Conservation (phyloP, 345 rosid genomes). For the Hibiscus mutabilis region DNA sequence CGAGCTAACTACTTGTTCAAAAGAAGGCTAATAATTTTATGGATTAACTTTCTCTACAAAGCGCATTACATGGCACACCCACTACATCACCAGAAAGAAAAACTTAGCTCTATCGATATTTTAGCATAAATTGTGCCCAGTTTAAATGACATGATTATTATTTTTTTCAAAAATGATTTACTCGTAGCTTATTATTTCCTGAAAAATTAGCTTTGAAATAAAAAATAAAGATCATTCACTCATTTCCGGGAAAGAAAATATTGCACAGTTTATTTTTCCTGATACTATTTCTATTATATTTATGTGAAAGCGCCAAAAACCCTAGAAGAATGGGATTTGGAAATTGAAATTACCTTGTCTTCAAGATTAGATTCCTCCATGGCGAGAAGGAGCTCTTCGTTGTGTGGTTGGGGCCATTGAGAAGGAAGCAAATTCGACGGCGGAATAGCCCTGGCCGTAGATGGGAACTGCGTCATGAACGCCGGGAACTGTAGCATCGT, state of each 20-base stretch:
- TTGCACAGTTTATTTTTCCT: no score
- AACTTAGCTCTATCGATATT: not conserved
- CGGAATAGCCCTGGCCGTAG: conserved; percentile 52
- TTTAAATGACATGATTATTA: no score
- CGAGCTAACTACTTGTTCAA: not conserved
- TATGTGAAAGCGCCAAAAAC: not conserved
- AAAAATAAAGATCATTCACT: no score
- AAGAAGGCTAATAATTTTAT: not conserved
- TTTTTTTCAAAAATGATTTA: not conserved
- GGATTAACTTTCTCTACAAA: not conserved
- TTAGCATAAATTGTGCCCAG: no score
- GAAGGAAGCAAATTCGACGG: conserved; percentile 58
- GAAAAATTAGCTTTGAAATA: no score
- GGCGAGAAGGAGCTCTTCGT: conserved; percentile 73
- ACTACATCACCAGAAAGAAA: not conserved
- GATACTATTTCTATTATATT: not conserved
- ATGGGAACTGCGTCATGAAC: conserved; percentile 34
- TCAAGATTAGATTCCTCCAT: conserved; percentile 85
- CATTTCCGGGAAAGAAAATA: not conserved
- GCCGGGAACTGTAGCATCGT: conserved; percentile 86
- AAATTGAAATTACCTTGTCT: conserved; percentile 42
- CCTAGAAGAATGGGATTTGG: not conserved
- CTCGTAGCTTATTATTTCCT: not conserved
- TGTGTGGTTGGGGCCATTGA: conserved; percentile 70
- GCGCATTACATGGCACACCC: not conserved